phyloP scores from a whole-genome alignment of 139 green algal genomes.

The Dunaliella sp. region DNA sequence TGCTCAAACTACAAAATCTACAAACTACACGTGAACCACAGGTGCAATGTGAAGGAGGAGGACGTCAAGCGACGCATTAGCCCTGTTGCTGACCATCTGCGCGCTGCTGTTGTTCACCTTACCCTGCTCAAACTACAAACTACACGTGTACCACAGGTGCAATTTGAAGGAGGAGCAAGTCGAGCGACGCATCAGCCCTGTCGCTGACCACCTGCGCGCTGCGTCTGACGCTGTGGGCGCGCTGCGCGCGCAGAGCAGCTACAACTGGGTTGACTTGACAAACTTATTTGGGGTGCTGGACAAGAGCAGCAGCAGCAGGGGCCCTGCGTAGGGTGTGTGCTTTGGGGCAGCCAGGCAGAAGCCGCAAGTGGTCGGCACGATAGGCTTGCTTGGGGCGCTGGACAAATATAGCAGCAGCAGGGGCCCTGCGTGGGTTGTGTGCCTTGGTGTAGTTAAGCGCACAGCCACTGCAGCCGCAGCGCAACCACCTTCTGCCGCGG shows the following conservation, averaged over 20 bases:
- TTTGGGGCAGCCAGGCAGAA: background rate
- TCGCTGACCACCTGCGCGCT: conserved; percentile 34
- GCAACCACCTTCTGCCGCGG: no score
- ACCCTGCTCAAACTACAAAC: no score
- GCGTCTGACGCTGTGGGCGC: conserved; percentile 40
- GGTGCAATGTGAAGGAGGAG: no score
- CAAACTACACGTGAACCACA: no score
- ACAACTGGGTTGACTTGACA: conserved; percentile 70
- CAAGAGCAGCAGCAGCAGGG: background rate
- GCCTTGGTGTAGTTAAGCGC: background rate
- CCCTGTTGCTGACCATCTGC: conserved; percentile 33
- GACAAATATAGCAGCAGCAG: no score
- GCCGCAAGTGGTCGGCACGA: background rate
- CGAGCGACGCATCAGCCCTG: conserved; percentile 23
- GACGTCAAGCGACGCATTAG: no score
- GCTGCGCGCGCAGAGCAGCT: conserved; percentile 49
- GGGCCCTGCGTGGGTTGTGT: no score
- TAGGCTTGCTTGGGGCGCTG: background rate
- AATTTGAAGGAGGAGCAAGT: conserved; percentile 5
- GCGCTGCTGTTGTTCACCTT: no score
- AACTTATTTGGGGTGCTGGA: conserved; percentile 46
- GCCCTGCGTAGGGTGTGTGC: background rate
- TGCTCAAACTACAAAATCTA: no score
- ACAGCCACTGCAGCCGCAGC: no score
- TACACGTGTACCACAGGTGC: no score